A percentile compares a stretch with the other conserved stretches of the same genome.
These are phyloP conservation scores for Candolleomyces aberdarensis DNA, from an alignment of 768 basidiomycete genomes.

Conservation along the genomic window DNA sequence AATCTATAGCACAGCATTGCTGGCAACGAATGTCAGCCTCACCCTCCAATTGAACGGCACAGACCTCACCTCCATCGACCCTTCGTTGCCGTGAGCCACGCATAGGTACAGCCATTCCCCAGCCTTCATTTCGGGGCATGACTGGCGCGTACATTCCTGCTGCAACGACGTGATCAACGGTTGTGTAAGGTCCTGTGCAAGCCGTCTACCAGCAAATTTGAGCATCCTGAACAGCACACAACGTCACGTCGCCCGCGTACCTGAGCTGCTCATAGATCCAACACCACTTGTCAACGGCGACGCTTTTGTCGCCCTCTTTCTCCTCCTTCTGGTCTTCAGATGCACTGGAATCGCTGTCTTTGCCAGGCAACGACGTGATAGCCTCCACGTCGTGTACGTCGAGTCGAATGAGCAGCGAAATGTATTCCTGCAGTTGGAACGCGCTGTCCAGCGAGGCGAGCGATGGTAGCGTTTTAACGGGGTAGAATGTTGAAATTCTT, in stretches of 20 bases:
- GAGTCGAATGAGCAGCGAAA: constrained; percentile 78
- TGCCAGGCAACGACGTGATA: constrained; percentile 75
- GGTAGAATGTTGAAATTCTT: constrained; percentile 77
- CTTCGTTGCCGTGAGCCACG: constrained; percentile 89
- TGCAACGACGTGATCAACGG: constrained; percentile 83
- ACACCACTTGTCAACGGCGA: constrained; percentile 73
- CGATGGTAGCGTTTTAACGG: constrained; percentile 65
- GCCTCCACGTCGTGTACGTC: constrained; percentile 87
- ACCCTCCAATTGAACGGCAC: not conserved
- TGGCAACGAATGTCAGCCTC: not conserved
- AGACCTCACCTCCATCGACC: constrained; percentile 75
- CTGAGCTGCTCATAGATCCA: constrained; percentile 74
- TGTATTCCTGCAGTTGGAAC: constrained; percentile 94
- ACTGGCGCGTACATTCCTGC: constrained; percentile 78
- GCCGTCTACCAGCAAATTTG: constrained; percentile 47
- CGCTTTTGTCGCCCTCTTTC: constrained; percentile 34
- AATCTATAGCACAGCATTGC: constrained; percentile 98
- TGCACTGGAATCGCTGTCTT: constrained; percentile 26
- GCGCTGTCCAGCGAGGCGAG: constrained; percentile 81
- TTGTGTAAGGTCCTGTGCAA: constrained; percentile 84
- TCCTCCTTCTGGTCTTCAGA: constrained; percentile 7
- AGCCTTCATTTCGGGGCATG: constrained; percentile 99
- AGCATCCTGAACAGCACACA: not conserved
- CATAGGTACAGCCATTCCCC: constrained; percentile 97
- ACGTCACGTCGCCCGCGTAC: constrained; percentile 21